Percentiles rank a stretch among this genome's conserved stretches.
Conservation (phyloP, 2,329 filamentous ascomycete species). For the Claviceps humidiphila region DNA sequence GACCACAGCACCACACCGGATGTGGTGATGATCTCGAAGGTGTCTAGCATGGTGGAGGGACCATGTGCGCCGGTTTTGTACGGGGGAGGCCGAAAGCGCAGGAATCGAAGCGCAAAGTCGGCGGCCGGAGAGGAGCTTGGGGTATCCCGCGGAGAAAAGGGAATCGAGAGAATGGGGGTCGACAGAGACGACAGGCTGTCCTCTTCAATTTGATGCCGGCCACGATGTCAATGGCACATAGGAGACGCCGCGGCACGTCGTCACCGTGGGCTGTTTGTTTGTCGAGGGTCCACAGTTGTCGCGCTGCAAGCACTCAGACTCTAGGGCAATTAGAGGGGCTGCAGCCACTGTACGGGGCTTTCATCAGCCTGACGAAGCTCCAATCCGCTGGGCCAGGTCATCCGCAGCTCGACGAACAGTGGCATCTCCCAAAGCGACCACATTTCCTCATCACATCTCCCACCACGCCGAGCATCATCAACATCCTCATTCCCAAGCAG, state of each 20-base stretch:
- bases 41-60: conserved; percentile 62
- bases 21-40: conserved; percentile 91
- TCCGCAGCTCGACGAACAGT: too few relatives aligned
- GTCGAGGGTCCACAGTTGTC: too few relatives aligned
- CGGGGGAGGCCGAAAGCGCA: too few relatives aligned
- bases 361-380: too few relatives aligned
- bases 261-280: too few relatives aligned
- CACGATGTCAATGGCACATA: neutral
- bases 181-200: neutral
- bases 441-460: conserved; percentile 19
- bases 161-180: neutral
- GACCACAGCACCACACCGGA: conserved; percentile 97
- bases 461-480: neutral
- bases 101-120: neutral
- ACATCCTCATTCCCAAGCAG: neutral
- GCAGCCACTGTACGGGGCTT: too few relatives aligned
- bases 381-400: too few relatives aligned
- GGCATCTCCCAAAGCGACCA: conserved; percentile 19
- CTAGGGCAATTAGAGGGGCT: too few relatives aligned
- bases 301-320: too few relatives aligned
- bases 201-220: too few relatives aligned
- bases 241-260: neutral
- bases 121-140: neutral
- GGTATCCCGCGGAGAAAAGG: neutral
- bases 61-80: neutral